Evolutionary conservation across 1,284 basidiomycete species (phyloP), one percentile per base, ranked within the genome.

Genomic region (Ustilago bromivora): DNA sequence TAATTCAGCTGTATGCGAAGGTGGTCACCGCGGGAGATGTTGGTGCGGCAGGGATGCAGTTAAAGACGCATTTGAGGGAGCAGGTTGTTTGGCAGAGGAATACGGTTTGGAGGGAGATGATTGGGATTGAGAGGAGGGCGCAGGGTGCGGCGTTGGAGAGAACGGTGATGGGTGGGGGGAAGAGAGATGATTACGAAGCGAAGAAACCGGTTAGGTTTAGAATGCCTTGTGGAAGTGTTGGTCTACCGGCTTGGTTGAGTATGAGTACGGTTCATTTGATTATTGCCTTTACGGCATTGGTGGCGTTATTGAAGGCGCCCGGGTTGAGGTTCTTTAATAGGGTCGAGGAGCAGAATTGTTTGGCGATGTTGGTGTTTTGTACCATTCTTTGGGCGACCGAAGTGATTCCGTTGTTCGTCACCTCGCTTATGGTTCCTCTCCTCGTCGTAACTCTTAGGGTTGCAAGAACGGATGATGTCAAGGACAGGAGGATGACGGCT

Each of bases 101-200:
- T 82, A 96, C 94, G 0, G 93, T 99, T 5, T 99, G 96, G 96
- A 90, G 96, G 34, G 94, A 96, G 87, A 98, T 99, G 96, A 95
- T 99, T 79, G 92, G 92, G 13, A 91, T 92, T 38, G 94, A 95
- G 82, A 90, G 95, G 7, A 66, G 84, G 15, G 85, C 84, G 2
- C 82, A 84, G 64, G 85, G 82, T 28, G 85, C 85, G 0, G 79
- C 82, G 47, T 76, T 86, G n/a, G 83, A 85, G 61, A 58, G 73
- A 43, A 75, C 76, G 41, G 75, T 84, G 12, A 84, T 85, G 77
- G 79, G 81, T 13, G 59, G 38, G 8, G 60, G 59, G 32, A 66
- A 59, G 60, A 65, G 56, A 8, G 49, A 66, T 38, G 46, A 71
- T n/a, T 74, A 66, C 10, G 75, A 82, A 55, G 56, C 74, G 23